phyloP scores from a whole-genome alignment of 228 moss, liverwort and hornwort genomes.

The Sphagnum fallax region DNA sequence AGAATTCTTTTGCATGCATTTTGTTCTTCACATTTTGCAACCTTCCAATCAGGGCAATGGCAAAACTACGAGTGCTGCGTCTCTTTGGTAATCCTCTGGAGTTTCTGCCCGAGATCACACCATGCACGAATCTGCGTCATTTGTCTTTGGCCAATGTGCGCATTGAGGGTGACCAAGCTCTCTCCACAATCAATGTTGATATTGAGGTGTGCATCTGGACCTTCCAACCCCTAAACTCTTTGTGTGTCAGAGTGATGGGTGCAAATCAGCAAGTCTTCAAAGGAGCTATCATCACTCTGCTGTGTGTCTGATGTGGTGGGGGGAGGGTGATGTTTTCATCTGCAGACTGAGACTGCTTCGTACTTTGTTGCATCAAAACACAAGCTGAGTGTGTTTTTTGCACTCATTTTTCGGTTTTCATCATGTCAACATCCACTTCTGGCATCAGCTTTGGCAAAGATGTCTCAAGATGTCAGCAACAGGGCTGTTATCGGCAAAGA shows the following conservation, averaged over 20 bases:
- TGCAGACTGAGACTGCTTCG: conserved; percentile 87
- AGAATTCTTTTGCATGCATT: too few species aligned
- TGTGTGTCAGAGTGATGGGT: too few species aligned
- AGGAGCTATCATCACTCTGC: too few species aligned
- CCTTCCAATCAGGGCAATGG: conserved; percentile 65
- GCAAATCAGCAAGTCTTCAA: too few species aligned
- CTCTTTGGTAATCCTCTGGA: conserved; percentile 99
- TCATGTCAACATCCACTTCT: conserved; percentile 96
- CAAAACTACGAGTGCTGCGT: conserved; percentile 77
- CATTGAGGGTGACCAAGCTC: conserved; percentile 91
- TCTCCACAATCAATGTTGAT: conserved; percentile 73
- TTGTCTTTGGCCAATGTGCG: conserved; percentile 95
- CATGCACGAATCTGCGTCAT: conserved; percentile 89
- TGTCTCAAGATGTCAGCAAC: conserved; percentile 93
- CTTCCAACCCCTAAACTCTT: neutral
- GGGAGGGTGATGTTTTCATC: conserved; percentile 5
- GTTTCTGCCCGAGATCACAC: conserved; percentile 95
- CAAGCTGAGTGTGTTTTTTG: conserved; percentile 96
- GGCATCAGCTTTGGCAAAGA: conserved; percentile 95
- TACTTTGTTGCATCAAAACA: conserved; percentile 98
- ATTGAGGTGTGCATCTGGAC: conserved; percentile 56
- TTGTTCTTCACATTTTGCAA: too few species aligned
- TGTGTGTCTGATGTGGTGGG: too few species aligned
- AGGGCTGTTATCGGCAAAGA: conserved; percentile 99
- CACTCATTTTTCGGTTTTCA: conserved; percentile 96